Conservation (phyloP, 2,329 filamentous ascomycete species). For the Cercospora berteroae region DNA sequence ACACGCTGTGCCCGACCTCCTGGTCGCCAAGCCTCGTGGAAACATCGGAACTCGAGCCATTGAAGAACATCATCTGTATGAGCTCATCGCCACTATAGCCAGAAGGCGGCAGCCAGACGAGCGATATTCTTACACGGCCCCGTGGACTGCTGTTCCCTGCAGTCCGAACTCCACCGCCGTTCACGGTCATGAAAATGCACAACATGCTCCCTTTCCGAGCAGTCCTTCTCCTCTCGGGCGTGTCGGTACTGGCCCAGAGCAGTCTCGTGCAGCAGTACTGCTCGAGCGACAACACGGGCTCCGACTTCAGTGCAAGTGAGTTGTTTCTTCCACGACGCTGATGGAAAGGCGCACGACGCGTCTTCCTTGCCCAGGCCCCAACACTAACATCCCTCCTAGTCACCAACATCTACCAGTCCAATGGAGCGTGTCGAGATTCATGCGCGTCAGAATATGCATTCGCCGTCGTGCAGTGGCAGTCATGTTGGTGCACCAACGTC, state of each 20-base stretch:
- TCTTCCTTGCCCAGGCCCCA: background rate
- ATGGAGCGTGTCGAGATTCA: constrained; percentile 63
- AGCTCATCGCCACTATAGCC: constrained; percentile 10
- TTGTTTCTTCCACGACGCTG: background rate
- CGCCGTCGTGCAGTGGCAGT: constrained; percentile 62
- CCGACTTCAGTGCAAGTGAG: constrained; percentile 37
- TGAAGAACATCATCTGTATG: constrained; percentile 16
- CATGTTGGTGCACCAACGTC: constrained; percentile 75
- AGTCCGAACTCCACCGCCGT: background rate
- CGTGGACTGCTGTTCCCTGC: background rate
- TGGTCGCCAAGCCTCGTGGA: constrained; percentile 18
- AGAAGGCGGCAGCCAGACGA: constrained; percentile 14
- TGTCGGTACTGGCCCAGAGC: constrained; percentile 13
- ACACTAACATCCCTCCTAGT: constrained; percentile 28
- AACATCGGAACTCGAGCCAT: constrained; percentile 7
- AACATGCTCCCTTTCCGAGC: constrained; percentile 33
- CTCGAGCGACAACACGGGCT: constrained; percentile 46
- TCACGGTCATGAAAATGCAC: constrained; percentile 22
- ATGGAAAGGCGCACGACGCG: background rate
- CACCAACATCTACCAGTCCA: constrained; percentile 56
- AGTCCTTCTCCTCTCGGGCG: constrained; percentile 16
- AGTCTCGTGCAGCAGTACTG: constrained; percentile 43
- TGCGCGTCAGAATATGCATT: constrained; percentile 63
- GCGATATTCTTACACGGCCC: constrained; percentile 14
- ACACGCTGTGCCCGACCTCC: constrained; percentile 7